phyloP scores from a whole-genome alignment of 129 eudicot genomes.

The Chrysanthemum lavandulifolium region DNA sequence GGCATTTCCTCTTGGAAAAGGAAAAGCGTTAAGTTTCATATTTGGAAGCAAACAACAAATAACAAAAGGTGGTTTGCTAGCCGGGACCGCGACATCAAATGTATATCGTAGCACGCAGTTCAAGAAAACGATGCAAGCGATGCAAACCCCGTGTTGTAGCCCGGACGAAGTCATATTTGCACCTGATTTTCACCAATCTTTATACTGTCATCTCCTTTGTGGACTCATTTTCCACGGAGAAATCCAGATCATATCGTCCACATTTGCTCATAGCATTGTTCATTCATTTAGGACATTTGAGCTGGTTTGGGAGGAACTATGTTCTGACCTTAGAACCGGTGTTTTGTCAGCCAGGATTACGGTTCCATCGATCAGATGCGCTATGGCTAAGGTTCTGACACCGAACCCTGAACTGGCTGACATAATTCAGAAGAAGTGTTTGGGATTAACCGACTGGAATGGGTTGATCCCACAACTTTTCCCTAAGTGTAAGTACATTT shows the following conservation, averaged over 20 bases:
- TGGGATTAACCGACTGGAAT: slow-evolving; percentile 58
- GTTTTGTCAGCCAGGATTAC: slow-evolving; percentile 38
- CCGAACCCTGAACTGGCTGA: slow-evolving; percentile 63
- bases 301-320: slow-evolving; percentile 61
- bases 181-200: slow-evolving; percentile 71
- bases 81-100: slow-evolving; percentile 87
- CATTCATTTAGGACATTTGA: slow-evolving; percentile 77
- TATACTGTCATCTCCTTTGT: slow-evolving; percentile 82
- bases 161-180: slow-evolving; percentile 85
- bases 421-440: slow-evolving; percentile 36
- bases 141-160: slow-evolving; percentile 71
- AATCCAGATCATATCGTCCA: slow-evolving; percentile 63
- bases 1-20: slow-evolving; percentile 59
- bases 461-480: slow-evolving; percentile 61
- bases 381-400: slow-evolving; percentile 48
- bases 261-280: slow-evolving; percentile 85
- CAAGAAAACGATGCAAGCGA: slow-evolving; percentile 59
- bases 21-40: slow-evolving; percentile 68
- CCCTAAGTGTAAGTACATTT: slow-evolving; percentile 66
- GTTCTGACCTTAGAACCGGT: slow-evolving; percentile 47
- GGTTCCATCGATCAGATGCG: slow-evolving; percentile 43
- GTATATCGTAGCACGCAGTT: slow-evolving; percentile 54
- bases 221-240: slow-evolving; percentile 59
- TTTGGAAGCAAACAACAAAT: slow-evolving; percentile 79
- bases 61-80: slow-evolving; percentile 73